A percentile compares a stretch with the other conserved stretches of the same genome.
Conservation (phyloP, 306 rosid genomes). For the Medicago lupulina region DNA sequence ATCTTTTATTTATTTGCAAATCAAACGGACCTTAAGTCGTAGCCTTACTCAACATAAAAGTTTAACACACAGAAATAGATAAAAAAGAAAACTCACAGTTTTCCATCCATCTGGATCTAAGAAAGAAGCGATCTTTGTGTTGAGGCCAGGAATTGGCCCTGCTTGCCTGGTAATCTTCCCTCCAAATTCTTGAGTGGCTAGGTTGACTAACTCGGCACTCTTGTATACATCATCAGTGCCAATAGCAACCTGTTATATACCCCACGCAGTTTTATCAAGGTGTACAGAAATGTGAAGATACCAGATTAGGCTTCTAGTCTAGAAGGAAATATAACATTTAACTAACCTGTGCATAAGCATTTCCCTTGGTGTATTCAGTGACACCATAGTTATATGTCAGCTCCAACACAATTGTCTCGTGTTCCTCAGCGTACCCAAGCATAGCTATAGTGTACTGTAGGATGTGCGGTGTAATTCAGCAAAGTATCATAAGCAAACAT, state of each 20-base stretch:
- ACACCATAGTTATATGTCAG: conserved; percentile 95
- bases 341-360: conserved; percentile 92
- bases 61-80: neutral
- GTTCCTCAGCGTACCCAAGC: conserved; percentile 89
- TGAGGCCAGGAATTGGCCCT: conserved; percentile 86
- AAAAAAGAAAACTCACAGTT: conserved; percentile 66
- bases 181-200: conserved; percentile 83
- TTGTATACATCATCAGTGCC: conserved; percentile 94
- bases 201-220: conserved; percentile 81
- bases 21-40: neutral
- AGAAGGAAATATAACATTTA: conserved; percentile 10
- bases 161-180: conserved; percentile 93
- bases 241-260: conserved; percentile 70
- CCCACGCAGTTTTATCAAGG: conserved; percentile 27
- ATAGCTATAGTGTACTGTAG: conserved; percentile 81
- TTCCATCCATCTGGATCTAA: conserved; percentile 99
- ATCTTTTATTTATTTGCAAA: neutral
- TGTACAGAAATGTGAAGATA: conserved; percentile 27
- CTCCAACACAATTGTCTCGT: conserved; percentile 85
- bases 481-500: conserved; percentile 10
- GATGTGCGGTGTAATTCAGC: conserved; percentile 35
- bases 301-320: neutral
- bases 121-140: conserved; percentile 87
- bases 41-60: neutral
- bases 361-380: conserved; percentile 89